These are phyloP conservation scores for Vachellia pachyceras DNA, from an alignment of 306 rosid genomes.

Conservation along the genomic window DNA sequence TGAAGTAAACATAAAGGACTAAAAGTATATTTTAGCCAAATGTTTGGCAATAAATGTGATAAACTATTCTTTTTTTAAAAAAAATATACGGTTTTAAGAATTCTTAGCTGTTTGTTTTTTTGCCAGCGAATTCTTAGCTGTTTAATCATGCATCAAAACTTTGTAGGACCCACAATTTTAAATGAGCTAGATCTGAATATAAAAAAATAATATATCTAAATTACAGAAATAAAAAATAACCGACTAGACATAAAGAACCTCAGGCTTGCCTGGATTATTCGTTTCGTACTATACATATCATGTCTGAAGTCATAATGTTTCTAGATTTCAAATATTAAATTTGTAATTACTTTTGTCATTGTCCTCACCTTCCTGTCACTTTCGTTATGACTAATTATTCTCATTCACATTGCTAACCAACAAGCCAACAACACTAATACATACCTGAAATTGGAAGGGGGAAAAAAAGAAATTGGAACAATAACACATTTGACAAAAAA, in stretches of 20 bases:
- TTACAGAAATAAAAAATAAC: neutral
- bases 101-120: too few relatives aligned
- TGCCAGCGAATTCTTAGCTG: too few relatives aligned
- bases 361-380: neutral
- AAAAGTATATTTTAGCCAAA: too few relatives aligned
- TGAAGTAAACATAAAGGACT: too few relatives aligned
- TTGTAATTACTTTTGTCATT: neutral
- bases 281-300: neutral
- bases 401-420: neutral
- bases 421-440: neutral
- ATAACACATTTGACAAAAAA: too few relatives aligned
- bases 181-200: too few relatives aligned
- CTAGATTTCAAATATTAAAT: neutral
- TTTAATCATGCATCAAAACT: neutral
- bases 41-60: neutral
- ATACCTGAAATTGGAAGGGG: neutral
- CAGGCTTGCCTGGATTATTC: neutral
- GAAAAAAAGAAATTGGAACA: too few relatives aligned
- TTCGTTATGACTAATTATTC: neutral
- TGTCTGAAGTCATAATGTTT: neutral
- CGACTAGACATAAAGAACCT: neutral
- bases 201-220: too few relatives aligned
- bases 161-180: too few relatives aligned
- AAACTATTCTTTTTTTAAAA: too few relatives aligned
- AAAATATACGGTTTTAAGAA: neutral